Evolutionary conservation across 345 rosid species (phyloP), one percentile per base, ranked within the genome.

Genomic region (Brassica incana): DNA sequence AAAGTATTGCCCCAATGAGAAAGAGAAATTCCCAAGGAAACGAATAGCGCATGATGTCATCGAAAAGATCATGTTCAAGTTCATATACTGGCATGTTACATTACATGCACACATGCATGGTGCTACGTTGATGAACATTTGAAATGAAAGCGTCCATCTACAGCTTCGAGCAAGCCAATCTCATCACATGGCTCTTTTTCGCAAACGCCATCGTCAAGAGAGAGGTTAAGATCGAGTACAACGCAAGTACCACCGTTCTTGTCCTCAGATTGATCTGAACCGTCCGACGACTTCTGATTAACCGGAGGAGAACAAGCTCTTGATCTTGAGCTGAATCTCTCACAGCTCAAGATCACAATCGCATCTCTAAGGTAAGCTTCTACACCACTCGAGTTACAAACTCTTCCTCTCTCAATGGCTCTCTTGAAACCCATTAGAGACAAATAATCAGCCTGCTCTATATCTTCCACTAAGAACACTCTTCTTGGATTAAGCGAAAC

Each of bases 391-490:
- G 72, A 58, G 45, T 81, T 88, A 12, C 38, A 58, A 65, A 92
- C 72, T 80, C 80, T 85, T 68, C 97, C 97, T 50, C 84, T 86
- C 81, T 89, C 96, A 18, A 87, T 88, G 0, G 96, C 92, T 77
- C 87, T 86, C 82, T 88, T 90, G 87, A 94, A 86, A 23, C 90
- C 92, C 36, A 86, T 77, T 78, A 84, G 91, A 36, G 92, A 87
- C 58, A 77, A 78, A 66, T 84, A 88, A 77, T 92, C 93, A 2
- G 94, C 88, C 84, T 89, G 92, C 60, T 89, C 98, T 18, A 88
- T 86, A 69, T 92, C 97, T 75, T 90, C 94, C 8, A 94, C 79
- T 1, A 92, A 83, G 81, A 94, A 92, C n/a, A 94, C 96, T 74
- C 98, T 80, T 38, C 76, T 92, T 1, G 97, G 96, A 78, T 93